Evolutionary conservation across 139 green algal genomes (phyloP).

Genomic region (Spirogloea muscicola): DNA sequence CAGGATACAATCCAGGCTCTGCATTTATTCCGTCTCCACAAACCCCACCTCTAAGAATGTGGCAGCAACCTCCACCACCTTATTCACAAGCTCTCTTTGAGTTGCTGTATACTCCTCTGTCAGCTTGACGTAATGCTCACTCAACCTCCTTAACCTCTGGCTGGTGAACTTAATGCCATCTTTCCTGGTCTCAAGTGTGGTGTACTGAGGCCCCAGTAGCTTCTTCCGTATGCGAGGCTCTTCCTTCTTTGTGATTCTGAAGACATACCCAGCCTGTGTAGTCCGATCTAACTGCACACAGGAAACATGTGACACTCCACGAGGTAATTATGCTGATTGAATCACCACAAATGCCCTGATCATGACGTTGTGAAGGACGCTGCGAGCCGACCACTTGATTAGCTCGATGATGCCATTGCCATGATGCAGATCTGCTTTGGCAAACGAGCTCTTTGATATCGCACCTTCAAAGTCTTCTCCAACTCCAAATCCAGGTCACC

Average conservation of each 20-base stretch:
- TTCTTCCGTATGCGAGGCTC: conserved; percentile 78
- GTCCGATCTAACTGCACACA: too few species aligned
- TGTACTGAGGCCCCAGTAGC: conserved; percentile 61
- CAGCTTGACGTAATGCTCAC: conserved; percentile 22
- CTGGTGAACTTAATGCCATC: conserved; percentile 95
- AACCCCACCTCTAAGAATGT: conserved; percentile 79
- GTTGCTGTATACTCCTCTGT: conserved; percentile 63
- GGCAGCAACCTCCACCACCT: conserved; percentile 81
- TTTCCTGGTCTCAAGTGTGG: conserved; percentile 81
- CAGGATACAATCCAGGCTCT: too few species aligned
- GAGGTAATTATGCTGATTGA: too few species aligned
- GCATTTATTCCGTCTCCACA: too few species aligned
- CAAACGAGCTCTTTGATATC: too few species aligned
- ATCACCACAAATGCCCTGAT: too few species aligned
- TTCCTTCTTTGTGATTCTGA: conserved; percentile 93
- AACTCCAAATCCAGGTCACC: conserved; percentile 63
- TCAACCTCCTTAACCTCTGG: conserved; percentile 55
- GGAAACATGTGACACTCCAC: too few species aligned
- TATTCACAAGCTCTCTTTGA: conserved; percentile 55
- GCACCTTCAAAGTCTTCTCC: too few species aligned
- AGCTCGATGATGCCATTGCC: too few species aligned
- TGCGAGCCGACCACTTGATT: too few species aligned
- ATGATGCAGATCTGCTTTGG: too few species aligned
- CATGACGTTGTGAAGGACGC: too few species aligned
- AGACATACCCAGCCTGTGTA: conserved; percentile 59